These are phyloP conservation scores for Aspergillus flavus DNA, from an alignment of 2,329 filamentous ascomycete genomes.

Conservation along the genomic window DNA sequence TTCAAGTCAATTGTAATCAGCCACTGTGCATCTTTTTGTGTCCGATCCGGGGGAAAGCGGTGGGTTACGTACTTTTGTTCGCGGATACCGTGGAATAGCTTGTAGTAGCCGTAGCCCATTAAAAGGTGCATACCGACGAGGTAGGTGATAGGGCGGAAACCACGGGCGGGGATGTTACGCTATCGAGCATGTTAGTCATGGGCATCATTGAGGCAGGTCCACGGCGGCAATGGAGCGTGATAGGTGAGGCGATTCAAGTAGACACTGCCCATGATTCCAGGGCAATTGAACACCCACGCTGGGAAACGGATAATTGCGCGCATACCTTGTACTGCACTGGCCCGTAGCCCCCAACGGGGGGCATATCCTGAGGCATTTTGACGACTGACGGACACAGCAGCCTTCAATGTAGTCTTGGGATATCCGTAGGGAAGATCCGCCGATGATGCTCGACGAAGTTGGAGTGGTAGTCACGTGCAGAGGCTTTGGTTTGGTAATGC, in stretches of 20 bases:
- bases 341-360: slow-evolving; percentile 89
- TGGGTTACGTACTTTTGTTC: slow-evolving; percentile 78
- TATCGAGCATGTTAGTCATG: slow-evolving; percentile 39
- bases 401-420: slow-evolving; percentile 25
- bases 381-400: slow-evolving; percentile 20
- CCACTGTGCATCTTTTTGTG: not conserved
- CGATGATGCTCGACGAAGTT: slow-evolving; percentile 32
- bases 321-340: slow-evolving; percentile 95
- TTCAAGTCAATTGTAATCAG: not conserved
- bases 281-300: not conserved
- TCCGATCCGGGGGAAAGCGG: slow-evolving; percentile 1
- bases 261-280: not conserved
- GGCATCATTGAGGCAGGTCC: slow-evolving; percentile 1
- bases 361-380: slow-evolving; percentile 96
- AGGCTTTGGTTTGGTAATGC: slow-evolving; percentile 30
- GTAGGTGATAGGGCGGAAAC: slow-evolving; percentile 81
- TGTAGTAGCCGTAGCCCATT: slow-evolving; percentile 91
- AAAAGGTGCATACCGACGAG: slow-evolving; percentile 74
- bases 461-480: slow-evolving; percentile 32
- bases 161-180: slow-evolving; percentile 90
- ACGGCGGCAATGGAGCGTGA: not conserved
- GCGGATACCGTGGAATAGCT: slow-evolving; percentile 76
- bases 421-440: slow-evolving; percentile 11
- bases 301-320: slow-evolving; percentile 9
- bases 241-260: not conserved